Conservation (phyloP, 73 alveolate genomes). For the Blepharisma stoltei region DNA sequence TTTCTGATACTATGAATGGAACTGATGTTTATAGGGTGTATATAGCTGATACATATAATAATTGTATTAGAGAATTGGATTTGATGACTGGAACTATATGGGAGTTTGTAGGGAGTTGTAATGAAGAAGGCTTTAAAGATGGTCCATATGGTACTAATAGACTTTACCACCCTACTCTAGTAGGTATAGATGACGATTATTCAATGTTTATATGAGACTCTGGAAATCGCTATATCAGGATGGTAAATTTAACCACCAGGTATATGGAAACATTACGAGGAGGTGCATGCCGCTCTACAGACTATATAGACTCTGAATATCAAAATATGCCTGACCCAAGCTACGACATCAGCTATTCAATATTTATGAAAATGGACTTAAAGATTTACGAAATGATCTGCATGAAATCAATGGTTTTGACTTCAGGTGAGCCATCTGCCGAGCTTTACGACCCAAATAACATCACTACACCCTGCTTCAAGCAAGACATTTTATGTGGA, state of each 20-base stretch:
- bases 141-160: background rate
- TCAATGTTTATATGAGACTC: background rate
- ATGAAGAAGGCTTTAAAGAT: constrained; percentile 23
- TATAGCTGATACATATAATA: constrained; percentile 3
- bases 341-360: too few relatives aligned
- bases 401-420: too few relatives aligned
- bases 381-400: too few relatives aligned
- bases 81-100: background rate
- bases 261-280: constrained; percentile 21
- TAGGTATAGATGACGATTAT: background rate
- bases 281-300: constrained; percentile 15
- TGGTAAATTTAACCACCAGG: background rate
- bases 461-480: too few relatives aligned
- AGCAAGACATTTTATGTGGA: too few relatives aligned
- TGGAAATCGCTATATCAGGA: constrained; percentile 12
- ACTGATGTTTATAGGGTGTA: background rate
- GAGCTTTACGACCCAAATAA: too few relatives aligned
- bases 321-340: too few relatives aligned
- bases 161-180: constrained; percentile 4
- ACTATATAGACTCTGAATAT: too few relatives aligned
- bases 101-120: constrained; percentile 13
- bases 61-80: constrained; percentile 9
- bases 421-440: too few relatives aligned
- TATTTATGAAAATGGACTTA: too few relatives aligned
- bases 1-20: background rate